These are phyloP conservation scores for Ophiostoma sp. DNA, from an alignment of 2,329 filamentous ascomycete species.

Conservation along the genomic window DNA sequence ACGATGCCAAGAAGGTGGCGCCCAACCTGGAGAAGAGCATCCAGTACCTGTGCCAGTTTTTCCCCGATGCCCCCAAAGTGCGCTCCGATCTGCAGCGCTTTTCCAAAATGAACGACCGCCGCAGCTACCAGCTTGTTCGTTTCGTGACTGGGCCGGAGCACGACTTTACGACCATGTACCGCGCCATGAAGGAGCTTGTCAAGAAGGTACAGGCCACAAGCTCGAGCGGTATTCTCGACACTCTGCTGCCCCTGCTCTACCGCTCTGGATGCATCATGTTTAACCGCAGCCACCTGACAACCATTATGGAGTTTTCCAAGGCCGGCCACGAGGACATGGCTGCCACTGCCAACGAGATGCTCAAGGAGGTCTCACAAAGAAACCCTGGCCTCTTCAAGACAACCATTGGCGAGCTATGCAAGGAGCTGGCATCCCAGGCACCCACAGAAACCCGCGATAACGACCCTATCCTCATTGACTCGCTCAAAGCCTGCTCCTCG, in stretches of 20 bases:
- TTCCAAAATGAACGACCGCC: slow-evolving; percentile 82
- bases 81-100: slow-evolving; percentile 81
- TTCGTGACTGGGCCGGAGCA: slow-evolving; percentile 80
- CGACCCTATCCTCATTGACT: slow-evolving; percentile 73
- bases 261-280: slow-evolving; percentile 79
- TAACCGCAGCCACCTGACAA: slow-evolving; percentile 87
- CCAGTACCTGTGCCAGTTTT: slow-evolving; percentile 64
- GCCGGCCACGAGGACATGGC: slow-evolving; percentile 76
- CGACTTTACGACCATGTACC: slow-evolving; percentile 86
- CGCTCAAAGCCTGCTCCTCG: slow-evolving; percentile 86
- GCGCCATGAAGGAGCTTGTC: slow-evolving; percentile 82
- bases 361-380: slow-evolving; percentile 84
- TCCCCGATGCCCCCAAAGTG: slow-evolving; percentile 69
- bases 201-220: slow-evolving; percentile 70
- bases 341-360: slow-evolving; percentile 74
- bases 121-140: slow-evolving; percentile 81
- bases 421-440: slow-evolving; percentile 73
- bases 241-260: slow-evolving; percentile 75
- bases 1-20: slow-evolving; percentile 65
- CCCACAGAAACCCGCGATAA: slow-evolving; percentile 64
- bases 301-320: slow-evolving; percentile 82
- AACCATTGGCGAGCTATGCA: slow-evolving; percentile 86
- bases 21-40: slow-evolving; percentile 67
- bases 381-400: slow-evolving; percentile 90
- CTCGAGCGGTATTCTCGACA: slow-evolving; percentile 65